Evolutionary conservation across 208 protist genomes (phyloP).

Genomic region (Crithidia mellificae): DNA sequence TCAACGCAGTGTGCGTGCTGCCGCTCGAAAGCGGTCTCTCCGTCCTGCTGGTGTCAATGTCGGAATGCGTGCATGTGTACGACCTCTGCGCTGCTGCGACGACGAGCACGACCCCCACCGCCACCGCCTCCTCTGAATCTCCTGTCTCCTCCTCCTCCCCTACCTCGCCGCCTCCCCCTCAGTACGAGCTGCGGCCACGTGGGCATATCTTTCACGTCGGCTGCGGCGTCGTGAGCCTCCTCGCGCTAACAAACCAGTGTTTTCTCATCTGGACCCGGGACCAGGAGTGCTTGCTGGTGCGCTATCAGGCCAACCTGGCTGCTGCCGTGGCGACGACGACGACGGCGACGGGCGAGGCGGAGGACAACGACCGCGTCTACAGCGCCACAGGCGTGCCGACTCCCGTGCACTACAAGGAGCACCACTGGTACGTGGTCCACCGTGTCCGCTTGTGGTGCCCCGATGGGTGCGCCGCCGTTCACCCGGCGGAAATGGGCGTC

Average conservation of each 20-base stretch:
- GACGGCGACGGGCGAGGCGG: background rate
- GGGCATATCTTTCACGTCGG: constrained; percentile 61
- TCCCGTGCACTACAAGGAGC: constrained; percentile 29
- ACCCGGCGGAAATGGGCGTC: constrained; percentile 24
- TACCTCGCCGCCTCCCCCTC: background rate
- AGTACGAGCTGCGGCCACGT: constrained; percentile 7
- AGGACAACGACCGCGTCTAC: constrained; percentile 15
- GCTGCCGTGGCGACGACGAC: too few relatives aligned
- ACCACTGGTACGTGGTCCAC: constrained; percentile 35
- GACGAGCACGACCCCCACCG: background rate
- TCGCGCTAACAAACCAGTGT: constrained; percentile 66
- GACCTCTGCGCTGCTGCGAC: constrained; percentile 12
- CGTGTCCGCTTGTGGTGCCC: constrained; percentile 32
- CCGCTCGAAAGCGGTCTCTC: constrained; percentile 23
- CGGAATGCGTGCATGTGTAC: constrained; percentile 38
- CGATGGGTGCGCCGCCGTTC: constrained; percentile 6
- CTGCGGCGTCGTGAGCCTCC: constrained; percentile 45
- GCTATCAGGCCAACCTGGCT: constrained; percentile 73
- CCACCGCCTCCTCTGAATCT: too few relatives aligned
- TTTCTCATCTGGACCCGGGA: constrained; percentile 64
- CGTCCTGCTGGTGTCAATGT: constrained; percentile 35
- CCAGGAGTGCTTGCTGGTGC: constrained; percentile 57
- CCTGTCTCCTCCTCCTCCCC: constrained; percentile 4
- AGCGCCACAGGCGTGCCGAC: constrained; percentile 8
- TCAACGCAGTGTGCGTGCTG: constrained; percentile 33